phyloP scores from a whole-genome alignment of 208 protist genomes.

The Novymonas esmeraldas region DNA sequence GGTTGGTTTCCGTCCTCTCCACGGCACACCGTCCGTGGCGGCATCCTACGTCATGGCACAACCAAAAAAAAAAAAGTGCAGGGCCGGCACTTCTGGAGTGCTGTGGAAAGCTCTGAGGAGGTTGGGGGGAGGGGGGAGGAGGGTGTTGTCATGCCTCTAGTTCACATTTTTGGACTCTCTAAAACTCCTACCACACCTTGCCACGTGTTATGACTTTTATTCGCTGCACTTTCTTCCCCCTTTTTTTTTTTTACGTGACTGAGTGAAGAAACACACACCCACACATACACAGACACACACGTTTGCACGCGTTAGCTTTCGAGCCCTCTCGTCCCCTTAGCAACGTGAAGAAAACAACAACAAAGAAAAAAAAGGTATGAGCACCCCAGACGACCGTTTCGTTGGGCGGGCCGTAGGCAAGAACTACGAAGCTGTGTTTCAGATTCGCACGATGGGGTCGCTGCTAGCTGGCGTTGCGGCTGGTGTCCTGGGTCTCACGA shows the following conservation, averaged over 20 bases:
- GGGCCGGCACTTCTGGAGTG: too few relatives aligned
- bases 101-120: too few relatives aligned
- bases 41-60: too few relatives aligned
- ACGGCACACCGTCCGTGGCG: too few relatives aligned
- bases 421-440: slow-evolving; percentile 66
- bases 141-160: too few relatives aligned
- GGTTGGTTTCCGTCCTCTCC: too few relatives aligned
- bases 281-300: background rate
- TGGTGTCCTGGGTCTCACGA: slow-evolving; percentile 77
- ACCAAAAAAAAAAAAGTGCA: too few relatives aligned
- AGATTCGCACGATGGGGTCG: slow-evolving; percentile 76
- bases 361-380: slow-evolving; percentile 30
- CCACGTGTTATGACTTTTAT: background rate
- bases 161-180: slow-evolving; percentile 1
- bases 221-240: background rate
- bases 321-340: too few relatives aligned
- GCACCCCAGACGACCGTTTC: slow-evolving; percentile 51
- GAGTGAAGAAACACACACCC: background rate
- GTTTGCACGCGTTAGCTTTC: too few relatives aligned
- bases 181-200: background rate
- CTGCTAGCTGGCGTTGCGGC: slow-evolving; percentile 77
- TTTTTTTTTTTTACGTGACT: slow-evolving; percentile 11
- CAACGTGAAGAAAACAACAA: background rate
- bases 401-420: slow-evolving; percentile 50
- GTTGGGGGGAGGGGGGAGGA: too few relatives aligned